phyloP scores from a whole-genome alignment of 2,329 filamentous ascomycete species.

The Aspergillus sp. region DNA sequence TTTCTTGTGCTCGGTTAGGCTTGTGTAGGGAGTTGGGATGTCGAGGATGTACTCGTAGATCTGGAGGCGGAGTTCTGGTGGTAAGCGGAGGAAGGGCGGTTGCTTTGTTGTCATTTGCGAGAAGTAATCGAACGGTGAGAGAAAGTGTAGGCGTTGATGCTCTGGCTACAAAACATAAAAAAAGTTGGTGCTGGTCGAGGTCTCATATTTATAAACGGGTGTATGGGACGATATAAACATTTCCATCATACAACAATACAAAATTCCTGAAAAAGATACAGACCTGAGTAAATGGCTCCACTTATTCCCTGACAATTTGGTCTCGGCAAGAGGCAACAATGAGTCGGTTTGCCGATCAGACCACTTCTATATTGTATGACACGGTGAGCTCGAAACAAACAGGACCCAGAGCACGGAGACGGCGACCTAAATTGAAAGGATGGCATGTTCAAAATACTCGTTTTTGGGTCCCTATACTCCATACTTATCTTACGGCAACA shows the following conservation, averaged over 20 bases:
- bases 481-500: not conserved
- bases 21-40: slow-evolving; percentile 30
- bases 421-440: too few relatives aligned
- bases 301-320: not conserved
- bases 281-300: not conserved
- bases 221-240: not conserved
- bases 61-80: slow-evolving; percentile 33
- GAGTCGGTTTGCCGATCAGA: not conserved
- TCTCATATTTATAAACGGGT: not conserved
- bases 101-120: not conserved
- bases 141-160: not conserved
- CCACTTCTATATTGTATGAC: not conserved
- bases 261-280: not conserved
- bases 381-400: too few relatives aligned
- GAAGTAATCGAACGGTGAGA: not conserved
- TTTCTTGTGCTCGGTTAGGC: not conserved
- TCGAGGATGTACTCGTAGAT: slow-evolving; percentile 35
- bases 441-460: not conserved
- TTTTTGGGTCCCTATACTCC: not conserved
- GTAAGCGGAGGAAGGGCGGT: slow-evolving; percentile 27
- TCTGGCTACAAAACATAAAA: not conserved
- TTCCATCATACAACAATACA: not conserved
- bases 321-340: not conserved
- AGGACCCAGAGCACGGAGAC: too few relatives aligned
- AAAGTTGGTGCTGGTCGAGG: not conserved